Conservation (phyloP, 1,284 basidiomycete genomes). For the Irpex sp. region DNA sequence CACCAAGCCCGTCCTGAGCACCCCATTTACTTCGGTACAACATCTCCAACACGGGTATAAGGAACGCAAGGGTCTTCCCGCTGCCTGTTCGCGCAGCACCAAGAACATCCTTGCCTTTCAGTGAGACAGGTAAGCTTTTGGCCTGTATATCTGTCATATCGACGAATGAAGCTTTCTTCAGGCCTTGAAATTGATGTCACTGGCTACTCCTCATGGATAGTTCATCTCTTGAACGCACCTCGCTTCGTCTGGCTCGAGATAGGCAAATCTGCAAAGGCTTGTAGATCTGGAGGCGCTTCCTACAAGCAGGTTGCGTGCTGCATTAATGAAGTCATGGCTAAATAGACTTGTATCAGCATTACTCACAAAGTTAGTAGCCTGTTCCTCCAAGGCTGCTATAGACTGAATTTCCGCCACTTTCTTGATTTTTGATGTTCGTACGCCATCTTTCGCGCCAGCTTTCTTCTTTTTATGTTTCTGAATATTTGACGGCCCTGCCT, state of each 20-base stretch:
- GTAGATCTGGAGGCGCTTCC: conserved; percentile 45
- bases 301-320: conserved; percentile 24
- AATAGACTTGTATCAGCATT: not conserved
- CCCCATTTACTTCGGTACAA: conserved; percentile 79
- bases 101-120: conserved; percentile 70
- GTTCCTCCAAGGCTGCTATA: conserved; percentile 49
- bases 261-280: conserved; percentile 63
- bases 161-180: conserved; percentile 83
- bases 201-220: not conserved
- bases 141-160: conserved; percentile 85
- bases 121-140: conserved; percentile 57
- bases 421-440: conserved; percentile 35
- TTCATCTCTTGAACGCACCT: conserved; percentile 34
- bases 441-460: conserved; percentile 9
- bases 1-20: conserved; percentile 83
- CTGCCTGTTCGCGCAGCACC: conserved; percentile 81
- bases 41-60: conserved; percentile 75
- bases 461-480: not conserved
- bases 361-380: conserved; percentile 58
- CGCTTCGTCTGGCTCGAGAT: conserved; percentile 67
- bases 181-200: conserved; percentile 41
- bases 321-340: conserved; percentile 16
- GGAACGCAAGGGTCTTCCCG: conserved; percentile 82
- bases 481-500: not conserved
- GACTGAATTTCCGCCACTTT: conserved; percentile 50